Percentiles rank a stretch among this genome's conserved stretches.
These are phyloP conservation scores for Paspalum vaginatum DNA, from an alignment of 176 grass and related monocot species.

Conservation along the genomic window DNA sequence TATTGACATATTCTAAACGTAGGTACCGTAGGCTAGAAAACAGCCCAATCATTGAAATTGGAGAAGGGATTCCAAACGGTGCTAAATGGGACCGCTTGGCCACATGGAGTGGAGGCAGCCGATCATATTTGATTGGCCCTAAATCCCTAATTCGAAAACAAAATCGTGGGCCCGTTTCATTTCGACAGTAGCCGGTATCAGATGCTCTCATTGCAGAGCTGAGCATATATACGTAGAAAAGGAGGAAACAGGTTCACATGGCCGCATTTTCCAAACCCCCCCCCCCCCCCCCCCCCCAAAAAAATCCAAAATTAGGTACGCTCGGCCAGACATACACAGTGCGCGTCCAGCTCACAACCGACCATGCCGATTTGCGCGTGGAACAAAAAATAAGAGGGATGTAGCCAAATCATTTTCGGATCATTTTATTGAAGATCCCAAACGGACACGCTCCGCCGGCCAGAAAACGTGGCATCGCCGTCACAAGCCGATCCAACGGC, in stretches of 20 bases:
- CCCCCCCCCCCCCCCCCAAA: not conserved
- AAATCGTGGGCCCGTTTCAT: not conserved
- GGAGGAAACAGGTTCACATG: not conserved
- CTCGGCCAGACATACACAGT: not conserved
- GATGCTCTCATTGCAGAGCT: not conserved
- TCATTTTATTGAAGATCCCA: not conserved
- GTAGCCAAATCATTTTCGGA: not conserved
- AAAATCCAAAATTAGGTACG: constrained; percentile 20
- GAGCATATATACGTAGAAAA: not conserved
- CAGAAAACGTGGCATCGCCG: not conserved
- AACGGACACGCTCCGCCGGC: not conserved
- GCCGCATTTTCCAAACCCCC: not conserved
- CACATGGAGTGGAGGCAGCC: not conserved
- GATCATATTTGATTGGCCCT: not conserved
- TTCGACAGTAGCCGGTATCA: not conserved
- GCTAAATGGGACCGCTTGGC: not conserved
- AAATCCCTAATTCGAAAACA: too few species aligned
- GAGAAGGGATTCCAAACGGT: not conserved
- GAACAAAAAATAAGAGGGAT: not conserved
- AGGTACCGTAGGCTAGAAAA: not conserved
- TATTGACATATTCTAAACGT: not conserved
- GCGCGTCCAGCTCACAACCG: not conserved
- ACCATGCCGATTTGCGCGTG: not conserved
- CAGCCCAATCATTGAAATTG: not conserved
- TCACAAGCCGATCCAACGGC: constrained; percentile 35